Conservation (phyloP, 192 early-diverging fungal genomes). For the Podila epigama region DNA sequence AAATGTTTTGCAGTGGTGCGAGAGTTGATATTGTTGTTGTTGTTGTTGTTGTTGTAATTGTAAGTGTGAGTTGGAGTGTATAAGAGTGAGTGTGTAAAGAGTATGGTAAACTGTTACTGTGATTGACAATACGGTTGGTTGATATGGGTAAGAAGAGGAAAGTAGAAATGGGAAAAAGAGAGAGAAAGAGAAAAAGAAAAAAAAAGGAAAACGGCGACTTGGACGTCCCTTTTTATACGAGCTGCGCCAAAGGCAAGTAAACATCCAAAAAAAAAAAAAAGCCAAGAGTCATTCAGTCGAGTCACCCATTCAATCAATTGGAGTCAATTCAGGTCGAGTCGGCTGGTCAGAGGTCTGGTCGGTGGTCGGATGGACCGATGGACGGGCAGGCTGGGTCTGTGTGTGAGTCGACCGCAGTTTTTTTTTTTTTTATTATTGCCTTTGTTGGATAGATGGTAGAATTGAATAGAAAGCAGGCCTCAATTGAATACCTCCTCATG, state of each 20-base stretch:
- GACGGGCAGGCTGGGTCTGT: too few species aligned
- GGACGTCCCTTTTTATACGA: neutral
- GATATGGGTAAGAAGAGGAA: neutral
- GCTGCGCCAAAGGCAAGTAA: too few species aligned
- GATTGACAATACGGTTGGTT: too few species aligned
- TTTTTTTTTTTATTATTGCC: too few species aligned
- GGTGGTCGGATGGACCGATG: too few species aligned
- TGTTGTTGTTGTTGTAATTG: neutral
- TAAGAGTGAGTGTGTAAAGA: slow-evolving; percentile 5
- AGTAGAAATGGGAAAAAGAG: neutral
- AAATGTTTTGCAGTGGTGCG: neutral
- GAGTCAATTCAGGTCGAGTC: too few species aligned
- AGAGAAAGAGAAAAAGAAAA: slow-evolving; percentile 1
- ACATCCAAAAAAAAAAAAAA: too few species aligned
- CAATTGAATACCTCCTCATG: neutral
- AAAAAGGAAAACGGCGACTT: neutral
- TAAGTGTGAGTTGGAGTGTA: neutral
- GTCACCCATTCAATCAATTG: too few species aligned
- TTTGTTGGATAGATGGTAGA: neutral
- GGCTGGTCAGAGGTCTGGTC: too few species aligned
- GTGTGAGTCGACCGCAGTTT: slow-evolving; percentile 41
- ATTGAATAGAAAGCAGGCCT: slow-evolving; percentile 14
- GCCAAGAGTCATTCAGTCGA: too few species aligned
- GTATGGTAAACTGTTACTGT: too few species aligned
- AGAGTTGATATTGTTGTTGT: neutral